Percentiles rank a stretch among this genome's conserved stretches.
Evolutionary conservation across 1,139 yeast genomes (phyloP).

Genomic region (Meyerozyma athensensis): DNA sequence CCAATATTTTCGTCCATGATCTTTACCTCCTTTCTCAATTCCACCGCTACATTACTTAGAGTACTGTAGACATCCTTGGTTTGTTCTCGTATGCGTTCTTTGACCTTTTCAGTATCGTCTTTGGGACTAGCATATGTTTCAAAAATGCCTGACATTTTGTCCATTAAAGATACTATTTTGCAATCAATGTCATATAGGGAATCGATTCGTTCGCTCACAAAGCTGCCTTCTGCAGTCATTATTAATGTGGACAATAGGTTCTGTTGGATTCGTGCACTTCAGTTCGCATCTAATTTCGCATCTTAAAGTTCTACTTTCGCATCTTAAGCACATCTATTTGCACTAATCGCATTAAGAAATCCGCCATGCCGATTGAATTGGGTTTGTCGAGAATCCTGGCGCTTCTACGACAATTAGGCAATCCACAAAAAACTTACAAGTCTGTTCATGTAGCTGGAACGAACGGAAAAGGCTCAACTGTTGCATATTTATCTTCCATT

Average conservation of each 20-base stretch:
- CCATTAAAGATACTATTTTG: constrained; percentile 41
- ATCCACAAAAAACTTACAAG: constrained; percentile 60
- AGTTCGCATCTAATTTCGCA: not conserved
- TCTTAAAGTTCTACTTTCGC: not conserved
- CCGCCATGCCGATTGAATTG: constrained; percentile 41
- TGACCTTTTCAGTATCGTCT: constrained; percentile 14
- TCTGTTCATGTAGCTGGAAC: constrained; percentile 90
- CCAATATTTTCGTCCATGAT: constrained; percentile 56
- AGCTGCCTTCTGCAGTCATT: constrained; percentile 15
- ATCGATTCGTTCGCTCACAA: constrained; percentile 43
- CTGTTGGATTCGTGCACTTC: not conserved
- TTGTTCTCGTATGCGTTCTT: constrained; percentile 24
- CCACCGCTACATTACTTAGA: constrained; percentile 40
- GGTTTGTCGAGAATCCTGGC: constrained; percentile 60
- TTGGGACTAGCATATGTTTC: constrained; percentile 30
- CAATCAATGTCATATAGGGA: constrained; percentile 41
- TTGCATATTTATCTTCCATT: constrained; percentile 69
- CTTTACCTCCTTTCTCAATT: constrained; percentile 52
- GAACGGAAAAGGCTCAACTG: constrained; percentile 90
- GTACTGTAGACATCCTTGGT: constrained; percentile 31
- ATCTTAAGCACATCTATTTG: not conserved
- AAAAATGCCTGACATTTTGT: constrained; percentile 33
- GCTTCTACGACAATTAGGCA: constrained; percentile 57
- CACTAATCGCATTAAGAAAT: too few species aligned
- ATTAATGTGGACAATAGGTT: too few species aligned